Conservation (phyloP, 805 yeast genomes). For the Yarrowia sp. region DNA sequence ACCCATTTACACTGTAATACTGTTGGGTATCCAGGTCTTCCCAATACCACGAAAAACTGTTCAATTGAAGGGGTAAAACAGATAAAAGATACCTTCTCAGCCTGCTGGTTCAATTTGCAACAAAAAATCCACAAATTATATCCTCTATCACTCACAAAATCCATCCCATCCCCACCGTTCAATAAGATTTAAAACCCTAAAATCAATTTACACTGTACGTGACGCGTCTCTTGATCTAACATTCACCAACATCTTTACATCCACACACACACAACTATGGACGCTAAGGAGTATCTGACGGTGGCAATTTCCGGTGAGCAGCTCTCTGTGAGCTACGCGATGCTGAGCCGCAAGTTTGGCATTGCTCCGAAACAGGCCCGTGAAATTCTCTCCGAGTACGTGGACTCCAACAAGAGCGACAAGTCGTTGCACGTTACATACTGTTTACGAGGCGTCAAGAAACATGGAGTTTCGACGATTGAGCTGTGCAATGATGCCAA, state of each 20-base stretch:
- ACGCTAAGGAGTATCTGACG: constrained; percentile 13
- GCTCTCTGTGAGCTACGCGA: background rate
- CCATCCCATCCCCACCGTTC: no score
- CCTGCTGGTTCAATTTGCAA: no score
- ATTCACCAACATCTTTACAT: no score
- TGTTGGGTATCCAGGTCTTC: no score
- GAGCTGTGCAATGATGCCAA: background rate
- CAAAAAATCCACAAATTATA: background rate
- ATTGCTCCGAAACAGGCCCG: background rate
- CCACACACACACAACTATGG: background rate
- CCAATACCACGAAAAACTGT: no score
- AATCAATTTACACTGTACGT: background rate
- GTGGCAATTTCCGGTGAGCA: constrained; percentile 13
- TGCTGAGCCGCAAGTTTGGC: constrained; percentile 1
- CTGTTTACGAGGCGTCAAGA: background rate
- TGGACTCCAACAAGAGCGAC: background rate
- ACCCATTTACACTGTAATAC: background rate
- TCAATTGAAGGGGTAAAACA: no score
- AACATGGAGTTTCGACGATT: background rate
- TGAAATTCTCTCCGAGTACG: background rate
- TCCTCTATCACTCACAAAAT: background rate
- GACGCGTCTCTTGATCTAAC: background rate
- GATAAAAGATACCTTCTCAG: no score
- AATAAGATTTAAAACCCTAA: background rate
- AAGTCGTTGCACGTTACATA: background rate